Evolutionary conservation across 495 filamentous ascomycete species (phyloP).

Genomic region (Penicillium pancosmium): DNA sequence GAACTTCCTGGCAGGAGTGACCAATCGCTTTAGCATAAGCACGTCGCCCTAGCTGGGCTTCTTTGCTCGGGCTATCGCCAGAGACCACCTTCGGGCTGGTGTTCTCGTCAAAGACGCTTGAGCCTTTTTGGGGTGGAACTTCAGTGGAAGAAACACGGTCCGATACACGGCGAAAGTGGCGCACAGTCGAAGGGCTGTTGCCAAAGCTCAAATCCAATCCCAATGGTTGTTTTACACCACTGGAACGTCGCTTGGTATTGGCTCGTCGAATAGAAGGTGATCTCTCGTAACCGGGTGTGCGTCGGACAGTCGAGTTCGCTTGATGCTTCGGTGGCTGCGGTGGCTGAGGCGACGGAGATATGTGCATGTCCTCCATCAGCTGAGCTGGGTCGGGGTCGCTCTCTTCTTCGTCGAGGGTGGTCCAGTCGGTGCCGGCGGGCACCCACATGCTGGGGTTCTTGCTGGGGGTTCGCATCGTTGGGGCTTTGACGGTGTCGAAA

Average conservation of each 20-base stretch:
- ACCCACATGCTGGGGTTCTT: conserved; percentile 39
- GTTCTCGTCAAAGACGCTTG: conserved; percentile 49
- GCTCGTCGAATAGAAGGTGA: conserved; percentile 48
- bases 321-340: conserved; percentile 41
- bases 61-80: conserved; percentile 62
- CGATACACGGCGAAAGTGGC: conserved; percentile 87
- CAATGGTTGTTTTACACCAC: conserved; percentile 71
- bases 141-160: conserved; percentile 55
- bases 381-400: conserved; percentile 40
- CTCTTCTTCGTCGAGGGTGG: conserved; percentile 33
- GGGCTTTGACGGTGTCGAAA: conserved; percentile 91
- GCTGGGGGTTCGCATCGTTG: conserved; percentile 16
- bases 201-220: conserved; percentile 86
- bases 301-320: conserved; percentile 53
- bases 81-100: conserved; percentile 38
- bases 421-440: conserved; percentile 41
- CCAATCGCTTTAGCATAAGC: conserved; percentile 80
- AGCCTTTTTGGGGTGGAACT: conserved; percentile 34
- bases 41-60: conserved; percentile 75
- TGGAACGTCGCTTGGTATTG: conserved; percentile 52
- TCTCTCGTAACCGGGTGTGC: conserved; percentile 52
- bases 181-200: conserved; percentile 84
- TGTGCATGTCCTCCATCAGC: conserved; percentile 44
- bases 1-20: conserved; percentile 76
- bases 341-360: conserved; percentile 30